These are phyloP conservation scores for Myriosclerotinia scirpicola DNA, from an alignment of 2,329 filamentous ascomycete species.

Conservation along the genomic window DNA sequence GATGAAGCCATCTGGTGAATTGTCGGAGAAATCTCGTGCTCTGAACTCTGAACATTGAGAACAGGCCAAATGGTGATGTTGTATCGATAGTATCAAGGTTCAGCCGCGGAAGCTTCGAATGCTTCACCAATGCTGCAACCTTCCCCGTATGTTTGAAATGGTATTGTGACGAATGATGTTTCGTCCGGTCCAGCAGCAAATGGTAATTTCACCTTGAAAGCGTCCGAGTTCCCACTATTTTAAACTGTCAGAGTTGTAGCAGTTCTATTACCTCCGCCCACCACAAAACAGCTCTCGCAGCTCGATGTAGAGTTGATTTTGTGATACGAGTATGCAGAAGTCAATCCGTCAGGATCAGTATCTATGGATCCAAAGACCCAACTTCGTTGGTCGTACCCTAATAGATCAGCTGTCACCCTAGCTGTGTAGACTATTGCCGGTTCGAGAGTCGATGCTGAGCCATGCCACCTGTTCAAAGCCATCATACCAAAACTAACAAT, in stretches of 20 bases:
- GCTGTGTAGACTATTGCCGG: not conserved
- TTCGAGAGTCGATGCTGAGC: no score
- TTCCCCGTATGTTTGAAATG: constrained; percentile 19
- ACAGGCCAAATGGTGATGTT: constrained; percentile 31
- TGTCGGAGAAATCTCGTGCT: not conserved
- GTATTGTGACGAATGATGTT: not conserved
- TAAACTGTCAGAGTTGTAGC: not conserved
- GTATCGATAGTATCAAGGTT: constrained; percentile 1
- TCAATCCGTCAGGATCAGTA: not conserved
- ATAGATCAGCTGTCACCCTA: not conserved
- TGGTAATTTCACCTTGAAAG: constrained; percentile 4
- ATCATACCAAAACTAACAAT: not conserved
- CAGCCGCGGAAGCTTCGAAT: constrained; percentile 41
- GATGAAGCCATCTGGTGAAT: not conserved
- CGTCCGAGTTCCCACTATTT: not conserved
- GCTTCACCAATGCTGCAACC: constrained; percentile 33
- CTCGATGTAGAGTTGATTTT: not conserved
- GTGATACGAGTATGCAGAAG: not conserved
- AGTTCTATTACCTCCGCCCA: not conserved
- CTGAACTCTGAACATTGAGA: not conserved
- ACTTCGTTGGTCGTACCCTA: not conserved
- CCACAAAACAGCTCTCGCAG: no score
- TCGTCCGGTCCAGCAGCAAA: not conserved
- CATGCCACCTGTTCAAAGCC: not conserved
- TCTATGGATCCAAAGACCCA: constrained; percentile 3